Percentiles rank a stretch among this genome's conserved stretches.
These are phyloP conservation scores for Haplosporangium gracile DNA, from an alignment of 192 early-diverging fungal species.

Conservation along the genomic window DNA sequence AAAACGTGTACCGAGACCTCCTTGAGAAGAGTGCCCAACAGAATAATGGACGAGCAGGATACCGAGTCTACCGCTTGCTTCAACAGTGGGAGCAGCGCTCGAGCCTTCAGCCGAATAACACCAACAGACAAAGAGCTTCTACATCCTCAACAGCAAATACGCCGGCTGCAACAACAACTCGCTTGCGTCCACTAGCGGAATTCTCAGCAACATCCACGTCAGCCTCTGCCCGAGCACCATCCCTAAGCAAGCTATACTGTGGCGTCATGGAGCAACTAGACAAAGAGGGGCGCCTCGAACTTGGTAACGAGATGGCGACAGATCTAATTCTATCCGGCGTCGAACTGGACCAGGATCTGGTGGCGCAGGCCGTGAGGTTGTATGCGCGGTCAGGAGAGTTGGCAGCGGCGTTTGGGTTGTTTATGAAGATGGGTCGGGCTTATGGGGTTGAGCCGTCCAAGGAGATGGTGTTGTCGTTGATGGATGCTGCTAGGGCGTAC, in stretches of 20 bases:
- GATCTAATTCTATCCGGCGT: conserved; percentile 32
- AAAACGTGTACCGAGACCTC: conserved; percentile 23
- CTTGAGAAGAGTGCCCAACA: conserved; percentile 21
- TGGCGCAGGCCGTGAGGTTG: conserved; percentile 1
- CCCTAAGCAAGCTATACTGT: conserved; percentile 6
- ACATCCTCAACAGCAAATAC: neutral
- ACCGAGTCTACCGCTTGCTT: conserved; percentile 15
- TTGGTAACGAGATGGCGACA: conserved; percentile 25
- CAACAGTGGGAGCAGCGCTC: conserved; percentile 6
- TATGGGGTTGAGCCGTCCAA: conserved; percentile 21
- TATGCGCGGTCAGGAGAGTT: conserved; percentile 32
- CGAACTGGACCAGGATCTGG: conserved; percentile 25
- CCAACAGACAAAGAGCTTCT: neutral
- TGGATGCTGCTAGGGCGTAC: conserved; percentile 9
- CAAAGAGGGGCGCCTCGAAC: neutral
- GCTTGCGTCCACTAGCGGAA: neutral
- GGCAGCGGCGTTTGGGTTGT: conserved; percentile 34
- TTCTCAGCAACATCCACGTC: conserved; percentile 22
- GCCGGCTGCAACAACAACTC: neutral
- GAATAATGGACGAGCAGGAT: conserved; percentile 20
- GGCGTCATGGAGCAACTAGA: conserved; percentile 16
- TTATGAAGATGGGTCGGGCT: conserved; percentile 31
- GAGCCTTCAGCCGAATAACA: neutral
- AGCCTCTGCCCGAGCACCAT: neutral
- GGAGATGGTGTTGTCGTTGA: conserved; percentile 26